These are phyloP conservation scores for Goffeauzyma gilvescens DNA, from an alignment of 768 basidiomycete genomes.

Conservation along the genomic window DNA sequence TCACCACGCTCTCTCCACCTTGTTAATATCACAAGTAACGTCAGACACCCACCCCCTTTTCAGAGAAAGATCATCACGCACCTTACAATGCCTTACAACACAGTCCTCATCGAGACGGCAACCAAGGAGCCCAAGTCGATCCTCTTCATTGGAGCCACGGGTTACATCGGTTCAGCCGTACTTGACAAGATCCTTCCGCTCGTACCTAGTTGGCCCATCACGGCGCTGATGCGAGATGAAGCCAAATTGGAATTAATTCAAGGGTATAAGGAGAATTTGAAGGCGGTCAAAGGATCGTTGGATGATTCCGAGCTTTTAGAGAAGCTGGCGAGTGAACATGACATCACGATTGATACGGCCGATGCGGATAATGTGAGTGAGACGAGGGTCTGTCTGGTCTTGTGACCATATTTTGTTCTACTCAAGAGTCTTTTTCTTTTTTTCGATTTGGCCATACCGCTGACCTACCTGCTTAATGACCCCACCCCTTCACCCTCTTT, in stretches of 20 bases:
- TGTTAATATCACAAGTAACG: no score
- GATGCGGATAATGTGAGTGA: conserved; percentile 21
- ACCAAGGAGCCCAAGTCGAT: conserved; percentile 19
- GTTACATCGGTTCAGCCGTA: conserved; percentile 20
- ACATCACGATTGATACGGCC: conserved; percentile 24
- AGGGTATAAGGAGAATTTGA: conserved; percentile 13
- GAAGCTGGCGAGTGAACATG: conserved; percentile 17
- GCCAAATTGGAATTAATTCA: conserved; percentile 19
- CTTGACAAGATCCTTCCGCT: conserved; percentile 10
- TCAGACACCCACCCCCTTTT: no score
- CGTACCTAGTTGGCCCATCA: conserved; percentile 12
- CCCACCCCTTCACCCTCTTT: no score
- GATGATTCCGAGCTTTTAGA: conserved; percentile 20
- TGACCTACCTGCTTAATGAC: no score
- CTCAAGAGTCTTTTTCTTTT: no score
- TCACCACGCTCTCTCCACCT: no score
- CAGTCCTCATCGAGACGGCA: no score
- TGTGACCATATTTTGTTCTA: no score
- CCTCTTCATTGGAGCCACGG: conserved; percentile 21
- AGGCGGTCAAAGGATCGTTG: conserved; percentile 17
- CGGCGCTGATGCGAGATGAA: conserved; percentile 16
- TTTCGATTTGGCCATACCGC: no score
- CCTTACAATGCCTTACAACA: no score
- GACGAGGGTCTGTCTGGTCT: no score
- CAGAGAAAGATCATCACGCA: no score